Percentiles rank a stretch among this genome's conserved stretches.
phyloP scores from a whole-genome alignment of 371 early-diverging fungal species.

The Mucor racemosus region DNA sequence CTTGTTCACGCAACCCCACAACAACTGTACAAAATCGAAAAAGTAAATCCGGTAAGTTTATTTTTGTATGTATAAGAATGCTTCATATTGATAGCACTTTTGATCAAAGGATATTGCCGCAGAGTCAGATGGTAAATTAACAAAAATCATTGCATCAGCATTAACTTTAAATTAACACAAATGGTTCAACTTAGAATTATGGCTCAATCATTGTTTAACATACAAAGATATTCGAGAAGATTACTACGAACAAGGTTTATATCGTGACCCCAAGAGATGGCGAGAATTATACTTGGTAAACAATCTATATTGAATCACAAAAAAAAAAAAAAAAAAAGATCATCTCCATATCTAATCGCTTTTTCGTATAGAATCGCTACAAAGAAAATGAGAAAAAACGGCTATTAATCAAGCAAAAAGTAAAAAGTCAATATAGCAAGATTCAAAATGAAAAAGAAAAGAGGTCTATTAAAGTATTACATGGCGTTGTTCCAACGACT shows the following conservation, averaged over 20 bases:
- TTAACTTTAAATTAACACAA: background rate
- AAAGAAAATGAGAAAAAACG: slow-evolving; percentile 40
- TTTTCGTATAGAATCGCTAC: slow-evolving; percentile 29
- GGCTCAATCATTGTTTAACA: slow-evolving; percentile 41
- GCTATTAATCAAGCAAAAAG: slow-evolving; percentile 38
- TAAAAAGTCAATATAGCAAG: slow-evolving; percentile 48
- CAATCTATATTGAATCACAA: background rate
- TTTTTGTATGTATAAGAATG: background rate
- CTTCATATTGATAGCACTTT: background rate
- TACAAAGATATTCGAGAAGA: slow-evolving; percentile 43
- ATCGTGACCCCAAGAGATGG: slow-evolving; percentile 38
- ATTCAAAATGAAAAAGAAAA: slow-evolving; percentile 46
- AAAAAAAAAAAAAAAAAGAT: too few species aligned
- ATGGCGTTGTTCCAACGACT: slow-evolving; percentile 31
- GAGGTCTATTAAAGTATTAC: slow-evolving; percentile 45
- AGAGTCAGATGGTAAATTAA: slow-evolving; percentile 40
- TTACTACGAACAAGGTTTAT: slow-evolving; percentile 30
- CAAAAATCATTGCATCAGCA: background rate
- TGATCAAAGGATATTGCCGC: slow-evolving; percentile 34
- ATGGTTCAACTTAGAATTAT: slow-evolving; percentile 33
- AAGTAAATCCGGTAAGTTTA: slow-evolving; percentile 43
- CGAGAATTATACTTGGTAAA: slow-evolving; percentile 42
- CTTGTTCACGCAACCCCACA: slow-evolving; percentile 42
- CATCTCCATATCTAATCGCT: background rate
- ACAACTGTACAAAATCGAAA: slow-evolving; percentile 49